A percentile compares a stretch with the other conserved stretches of the same genome.
These are phyloP conservation scores for Cutaneotrichosporon spelunceum DNA, from an alignment of 1,284 basidiomycete genomes.

Conservation along the genomic window DNA sequence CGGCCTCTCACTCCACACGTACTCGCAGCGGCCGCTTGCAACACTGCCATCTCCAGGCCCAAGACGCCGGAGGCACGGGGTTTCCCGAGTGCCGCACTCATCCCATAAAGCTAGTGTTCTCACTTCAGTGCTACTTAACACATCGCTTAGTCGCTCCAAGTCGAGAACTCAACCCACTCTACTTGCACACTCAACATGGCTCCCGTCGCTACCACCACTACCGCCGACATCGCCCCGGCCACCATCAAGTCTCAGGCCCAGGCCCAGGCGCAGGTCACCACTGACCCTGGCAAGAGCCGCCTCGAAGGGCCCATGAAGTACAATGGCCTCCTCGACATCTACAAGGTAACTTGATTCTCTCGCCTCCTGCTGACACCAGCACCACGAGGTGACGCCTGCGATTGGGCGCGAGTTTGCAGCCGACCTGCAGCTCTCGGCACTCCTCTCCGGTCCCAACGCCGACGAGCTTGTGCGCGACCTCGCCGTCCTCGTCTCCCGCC, in stretches of 20 bases:
- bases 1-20: not conserved
- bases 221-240: not conserved
- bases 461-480: conserved; percentile 54
- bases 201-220: conserved; percentile 3
- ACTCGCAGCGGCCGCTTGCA: no score
- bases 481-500: conserved; percentile 61
- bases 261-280: not conserved
- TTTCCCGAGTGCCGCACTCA: not conserved
- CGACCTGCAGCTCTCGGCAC: conserved; percentile 15
- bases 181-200: not conserved
- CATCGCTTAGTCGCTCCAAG: not conserved
- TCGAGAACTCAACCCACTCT: not conserved
- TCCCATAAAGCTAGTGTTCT: not conserved
- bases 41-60: not conserved
- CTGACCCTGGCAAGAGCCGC: conserved; percentile 7
- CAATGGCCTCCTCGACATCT: conserved; percentile 5
- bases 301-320: conserved; percentile 9
- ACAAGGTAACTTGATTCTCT: not conserved
- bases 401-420: conserved; percentile 18
- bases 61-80: not conserved
- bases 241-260: conserved; percentile 1
- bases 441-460: conserved; percentile 12
- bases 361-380: not conserved
- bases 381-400: conserved; percentile 13
- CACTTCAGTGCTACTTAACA: not conserved